Evolutionary conservation across 768 basidiomycete genomes (phyloP), one percentile per base, ranked within the genome.

Genomic region (Chlorophyllum brunneum): DNA sequence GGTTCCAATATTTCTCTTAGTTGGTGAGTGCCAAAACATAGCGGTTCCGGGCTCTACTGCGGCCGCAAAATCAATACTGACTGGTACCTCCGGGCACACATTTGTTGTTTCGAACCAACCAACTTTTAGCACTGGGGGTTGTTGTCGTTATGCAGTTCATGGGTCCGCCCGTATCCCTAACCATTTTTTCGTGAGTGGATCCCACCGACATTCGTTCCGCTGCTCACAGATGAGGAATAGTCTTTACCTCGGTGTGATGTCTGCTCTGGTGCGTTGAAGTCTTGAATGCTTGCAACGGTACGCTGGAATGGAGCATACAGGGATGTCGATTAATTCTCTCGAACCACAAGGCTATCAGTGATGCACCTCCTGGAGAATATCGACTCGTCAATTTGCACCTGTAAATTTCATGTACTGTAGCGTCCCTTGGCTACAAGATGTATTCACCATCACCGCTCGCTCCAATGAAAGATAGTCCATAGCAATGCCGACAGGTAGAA

Each of bases 221-320:
- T 10, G 8, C 24, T 48, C 6, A 48, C 43, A 8, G 6, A 4
- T 27, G n/a, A 15, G 9, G 15, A 26, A 26, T 30, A 52, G 51
- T 4, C 7, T 45, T 30, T 52, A 44, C 26, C 27, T 43, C 23
- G 18, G 29, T 24, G 16, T 31, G n/a, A 33, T 33, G 31, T 41
- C 50, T n/a, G 27, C 26, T 26, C 30, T 51, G 30, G 50, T 51
- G 26, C 20, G 41, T 51, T 22, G n/a, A n/a, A n/a, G 16, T 22
- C 3, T 31, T 31, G 22, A 23, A 10, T 22, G 10, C 9, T 31
- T 27, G 11, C 3, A 30, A 22, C 20, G 4, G 5, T 34, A 22
- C 15, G 11, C 29, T 41, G 26, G 26, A 34, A 13, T 26, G 38
- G 10, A 9, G 15, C 13, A 18, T 29, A 6, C 16, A 45, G 26